A percentile compares a stretch with the other conserved stretches of the same genome.
Conservation (phyloP, 768 basidiomycete genomes). For the Boletus vermiculosoides region DNA sequence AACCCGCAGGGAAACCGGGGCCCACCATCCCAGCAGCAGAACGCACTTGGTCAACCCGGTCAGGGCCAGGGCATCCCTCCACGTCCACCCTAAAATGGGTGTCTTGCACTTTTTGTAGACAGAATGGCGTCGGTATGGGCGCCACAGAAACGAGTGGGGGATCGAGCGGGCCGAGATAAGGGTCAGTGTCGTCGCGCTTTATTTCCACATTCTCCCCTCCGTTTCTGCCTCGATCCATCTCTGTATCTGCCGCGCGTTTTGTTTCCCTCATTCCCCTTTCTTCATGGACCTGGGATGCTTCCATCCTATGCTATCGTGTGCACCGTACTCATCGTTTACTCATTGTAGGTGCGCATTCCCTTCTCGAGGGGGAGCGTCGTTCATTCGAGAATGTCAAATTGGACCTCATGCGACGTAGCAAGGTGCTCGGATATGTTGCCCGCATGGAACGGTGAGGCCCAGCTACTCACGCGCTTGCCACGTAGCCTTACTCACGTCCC, state of each 20-base stretch:
- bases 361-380: conserved; percentile 94
- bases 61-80: conserved; percentile 61
- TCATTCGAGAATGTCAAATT: conserved; percentile 97
- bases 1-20: conserved; percentile 37
- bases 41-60: conserved; percentile 51
- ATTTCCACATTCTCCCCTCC: background rate
- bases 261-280: background rate
- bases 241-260: background rate
- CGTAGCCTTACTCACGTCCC: conserved; percentile 5
- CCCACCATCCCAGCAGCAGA: conserved; percentile 54
- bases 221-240: background rate
- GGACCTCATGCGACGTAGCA: conserved; percentile 93
- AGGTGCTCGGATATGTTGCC: conserved; percentile 98
- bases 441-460: conserved; percentile 85
- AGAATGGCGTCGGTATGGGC: conserved; percentile 96
- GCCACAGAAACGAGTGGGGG: conserved; percentile 99
- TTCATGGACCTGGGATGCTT: background rate
- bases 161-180: conserved; percentile 99
- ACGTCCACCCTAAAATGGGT: conserved; percentile 79
- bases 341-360: conserved; percentile 82
- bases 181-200: conserved; percentile 49
- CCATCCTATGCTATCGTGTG: background rate
- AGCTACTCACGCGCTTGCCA: conserved; percentile 1
- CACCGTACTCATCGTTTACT: conserved; percentile 15
- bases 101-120: conserved; percentile 98